These are phyloP conservation scores for Drosera capensis DNA, from an alignment of 148 eudicot species.

Conservation along the genomic window DNA sequence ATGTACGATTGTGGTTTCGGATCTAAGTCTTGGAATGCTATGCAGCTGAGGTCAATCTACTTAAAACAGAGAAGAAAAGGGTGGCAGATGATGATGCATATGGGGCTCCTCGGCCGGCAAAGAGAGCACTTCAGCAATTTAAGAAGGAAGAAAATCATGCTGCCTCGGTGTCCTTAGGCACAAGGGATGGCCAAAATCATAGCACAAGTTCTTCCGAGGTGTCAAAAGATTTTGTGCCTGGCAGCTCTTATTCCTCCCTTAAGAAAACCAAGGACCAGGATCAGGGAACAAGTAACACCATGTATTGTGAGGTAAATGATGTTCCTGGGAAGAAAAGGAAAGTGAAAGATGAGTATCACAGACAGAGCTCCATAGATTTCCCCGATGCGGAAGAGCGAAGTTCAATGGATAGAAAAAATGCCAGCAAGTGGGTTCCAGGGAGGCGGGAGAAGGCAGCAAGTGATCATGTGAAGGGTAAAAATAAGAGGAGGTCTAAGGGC, in stretches of 20 bases:
- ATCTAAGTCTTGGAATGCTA: constrained; percentile 1
- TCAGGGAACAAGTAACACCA: constrained; percentile 1
- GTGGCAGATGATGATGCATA: constrained; percentile 14
- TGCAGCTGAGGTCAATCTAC: constrained; percentile 16
- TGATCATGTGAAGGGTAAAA: no score
- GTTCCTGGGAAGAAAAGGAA: constrained; percentile 23
- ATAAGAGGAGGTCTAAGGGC: no score
- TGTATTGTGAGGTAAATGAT: constrained; percentile 10
- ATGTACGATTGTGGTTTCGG: background rate
- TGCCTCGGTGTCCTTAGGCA: constrained; percentile 4
- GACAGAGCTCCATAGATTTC: background rate
- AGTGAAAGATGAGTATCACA: constrained; percentile 10
- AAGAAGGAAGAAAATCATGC: constrained; percentile 4
- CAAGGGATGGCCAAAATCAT: constrained; percentile 7
- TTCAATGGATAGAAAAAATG: background rate
- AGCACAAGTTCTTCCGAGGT: constrained; percentile 5
- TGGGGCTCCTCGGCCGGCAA: constrained; percentile 17
- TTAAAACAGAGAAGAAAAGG: constrained; percentile 19
- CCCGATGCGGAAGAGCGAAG: constrained; percentile 8
- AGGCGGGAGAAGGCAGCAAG: no score
- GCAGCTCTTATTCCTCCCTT: constrained; percentile 1
- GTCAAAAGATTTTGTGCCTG: constrained; percentile 9
- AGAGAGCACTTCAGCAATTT: constrained; percentile 10
- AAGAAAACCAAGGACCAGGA: constrained; percentile 13
- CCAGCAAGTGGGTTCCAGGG: constrained; percentile 10